phyloP scores from a whole-genome alignment of 23 red algal species.

The Cyanidiococcus yangmingshanensis region DNA sequence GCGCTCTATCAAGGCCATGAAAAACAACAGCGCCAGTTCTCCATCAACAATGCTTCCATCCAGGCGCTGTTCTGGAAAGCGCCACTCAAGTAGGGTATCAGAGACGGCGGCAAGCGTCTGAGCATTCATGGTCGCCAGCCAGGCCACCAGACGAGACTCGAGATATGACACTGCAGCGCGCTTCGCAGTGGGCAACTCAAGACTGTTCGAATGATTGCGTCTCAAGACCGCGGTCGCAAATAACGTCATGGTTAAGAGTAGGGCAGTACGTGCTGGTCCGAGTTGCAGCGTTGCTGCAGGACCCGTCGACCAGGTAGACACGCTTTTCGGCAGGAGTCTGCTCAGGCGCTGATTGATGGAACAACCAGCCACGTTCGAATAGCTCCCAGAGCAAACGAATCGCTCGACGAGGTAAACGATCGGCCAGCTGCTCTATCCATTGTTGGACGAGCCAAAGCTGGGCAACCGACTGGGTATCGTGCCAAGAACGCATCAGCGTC shows the following conservation, averaged over 20 bases:
- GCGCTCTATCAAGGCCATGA: background rate
- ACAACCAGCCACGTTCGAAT: background rate
- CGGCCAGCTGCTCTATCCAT: background rate
- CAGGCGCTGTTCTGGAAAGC: background rate
- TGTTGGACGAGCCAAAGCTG: background rate
- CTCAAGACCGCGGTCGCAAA: no score
- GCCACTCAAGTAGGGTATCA: background rate
- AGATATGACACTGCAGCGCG: background rate
- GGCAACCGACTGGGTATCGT: background rate
- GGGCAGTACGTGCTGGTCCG: background rate
- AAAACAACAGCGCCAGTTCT: background rate
- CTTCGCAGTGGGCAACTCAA: background rate
- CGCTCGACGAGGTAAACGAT: background rate
- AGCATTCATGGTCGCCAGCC: background rate
- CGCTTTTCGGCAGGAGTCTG: no score
- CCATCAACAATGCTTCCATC: background rate
- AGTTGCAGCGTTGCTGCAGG: no score
- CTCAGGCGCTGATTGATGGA: no score
- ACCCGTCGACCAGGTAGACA: no score
- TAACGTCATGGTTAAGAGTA: background rate
- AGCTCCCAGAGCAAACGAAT: background rate
- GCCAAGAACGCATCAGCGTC: background rate
- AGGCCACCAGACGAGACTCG: background rate
- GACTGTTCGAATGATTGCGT: no score
- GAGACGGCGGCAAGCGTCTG: background rate